Conservation (phyloP, 495 filamentous ascomycete genomes). For the Talaromyces adpressus region DNA sequence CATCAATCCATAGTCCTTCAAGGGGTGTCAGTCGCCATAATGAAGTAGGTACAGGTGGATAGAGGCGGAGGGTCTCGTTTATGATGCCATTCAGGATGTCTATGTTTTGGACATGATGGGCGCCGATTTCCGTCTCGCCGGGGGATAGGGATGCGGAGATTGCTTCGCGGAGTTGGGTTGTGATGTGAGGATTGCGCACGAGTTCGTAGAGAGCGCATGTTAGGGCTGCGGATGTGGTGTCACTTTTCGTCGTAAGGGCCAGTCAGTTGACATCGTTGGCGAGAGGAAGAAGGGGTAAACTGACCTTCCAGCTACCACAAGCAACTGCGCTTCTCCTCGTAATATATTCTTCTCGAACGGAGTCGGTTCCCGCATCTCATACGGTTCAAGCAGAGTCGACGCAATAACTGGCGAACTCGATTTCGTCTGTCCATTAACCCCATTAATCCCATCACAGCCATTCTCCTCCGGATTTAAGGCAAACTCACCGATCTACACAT, state of each 20-base stretch:
- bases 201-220: constrained; percentile 33
- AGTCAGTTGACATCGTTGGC: no score
- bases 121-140: constrained; percentile 8
- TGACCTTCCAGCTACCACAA: background rate
- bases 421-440: background rate
- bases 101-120: constrained; percentile 1
- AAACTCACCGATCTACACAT: background rate
- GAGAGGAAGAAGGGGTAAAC: background rate
- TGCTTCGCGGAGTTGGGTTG: constrained; percentile 9
- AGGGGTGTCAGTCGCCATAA: constrained; percentile 19
- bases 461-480: background rate
- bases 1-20: constrained; percentile 19
- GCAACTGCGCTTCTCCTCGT: background rate
- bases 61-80: constrained; percentile 41
- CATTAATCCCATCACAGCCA: no score
- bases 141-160: constrained; percentile 7
- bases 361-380: background rate
- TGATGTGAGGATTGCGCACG: constrained; percentile 15
- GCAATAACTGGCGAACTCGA: background rate
- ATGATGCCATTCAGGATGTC: constrained; percentile 36
- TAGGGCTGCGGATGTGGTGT: constrained; percentile 26
- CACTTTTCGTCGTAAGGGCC: constrained; percentile 12
- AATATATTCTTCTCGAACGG: background rate
- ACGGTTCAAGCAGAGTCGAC: background rate
- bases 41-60: constrained; percentile 18